These are phyloP conservation scores for Lumnitzera littorea DNA, from an alignment of 345 rosid species.

Conservation along the genomic window DNA sequence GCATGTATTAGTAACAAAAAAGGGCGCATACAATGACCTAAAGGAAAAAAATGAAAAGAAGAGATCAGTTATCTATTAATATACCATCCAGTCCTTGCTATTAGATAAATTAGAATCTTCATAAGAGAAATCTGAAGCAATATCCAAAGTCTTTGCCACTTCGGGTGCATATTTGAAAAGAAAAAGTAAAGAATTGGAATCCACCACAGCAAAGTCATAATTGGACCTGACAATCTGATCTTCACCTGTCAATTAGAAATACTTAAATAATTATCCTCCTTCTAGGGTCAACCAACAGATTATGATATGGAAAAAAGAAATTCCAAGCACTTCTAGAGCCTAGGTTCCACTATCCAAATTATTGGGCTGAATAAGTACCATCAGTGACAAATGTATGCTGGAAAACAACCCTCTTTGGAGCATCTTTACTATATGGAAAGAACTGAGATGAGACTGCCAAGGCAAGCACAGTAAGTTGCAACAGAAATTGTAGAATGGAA, in stretches of 20 bases:
- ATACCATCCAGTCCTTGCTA: slow-evolving; percentile 63
- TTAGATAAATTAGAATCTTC: slow-evolving; percentile 38
- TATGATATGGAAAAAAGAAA: not conserved
- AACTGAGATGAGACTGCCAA: slow-evolving; percentile 82
- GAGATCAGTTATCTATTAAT: not conserved
- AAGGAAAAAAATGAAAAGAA: not conserved
- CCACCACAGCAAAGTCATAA: slow-evolving; percentile 68
- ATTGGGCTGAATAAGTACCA: slow-evolving; percentile 36
- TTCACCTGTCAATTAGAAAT: slow-evolving; percentile 44
- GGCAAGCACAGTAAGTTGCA: slow-evolving; percentile 59
- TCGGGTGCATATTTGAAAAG: slow-evolving; percentile 68
- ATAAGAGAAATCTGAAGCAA: slow-evolving; percentile 43
- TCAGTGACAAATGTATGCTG: slow-evolving; percentile 68
- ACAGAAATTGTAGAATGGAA: slow-evolving; percentile 58
- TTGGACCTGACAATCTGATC: slow-evolving; percentile 49
- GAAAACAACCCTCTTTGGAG: slow-evolving; percentile 86
- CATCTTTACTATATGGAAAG: slow-evolving; percentile 82
- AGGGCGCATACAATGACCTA: too few species aligned
- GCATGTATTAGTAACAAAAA: too few species aligned
- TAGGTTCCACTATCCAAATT: too few species aligned
- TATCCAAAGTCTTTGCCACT: slow-evolving; percentile 47
- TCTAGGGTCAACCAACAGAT: not conserved
- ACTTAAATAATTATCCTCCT: slow-evolving; percentile 1
- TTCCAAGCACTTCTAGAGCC: not conserved
- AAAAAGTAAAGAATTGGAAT: slow-evolving; percentile 73